Conservation (phyloP, 2,329 filamentous ascomycete species). For the Neonectria coccinea region DNA sequence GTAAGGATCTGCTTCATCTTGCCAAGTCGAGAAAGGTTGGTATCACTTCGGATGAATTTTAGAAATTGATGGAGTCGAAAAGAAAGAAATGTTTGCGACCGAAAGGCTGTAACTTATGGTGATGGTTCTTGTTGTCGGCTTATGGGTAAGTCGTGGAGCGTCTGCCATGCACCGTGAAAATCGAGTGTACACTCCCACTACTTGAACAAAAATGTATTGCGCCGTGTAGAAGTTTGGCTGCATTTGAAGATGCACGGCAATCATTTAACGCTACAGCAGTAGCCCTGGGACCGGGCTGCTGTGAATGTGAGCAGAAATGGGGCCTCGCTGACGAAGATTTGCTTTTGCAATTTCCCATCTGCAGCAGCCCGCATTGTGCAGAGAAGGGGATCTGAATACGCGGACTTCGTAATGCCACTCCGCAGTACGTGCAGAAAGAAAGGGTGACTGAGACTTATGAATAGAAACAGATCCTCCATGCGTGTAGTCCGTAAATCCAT, state of each 20-base stretch:
- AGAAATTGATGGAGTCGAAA: neutral
- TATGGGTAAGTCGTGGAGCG: neutral
- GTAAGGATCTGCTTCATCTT: slow-evolving; percentile 66
- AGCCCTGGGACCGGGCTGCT: neutral
- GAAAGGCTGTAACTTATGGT: too few relatives aligned
- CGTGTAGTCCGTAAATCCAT: neutral
- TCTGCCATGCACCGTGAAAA: too few relatives aligned
- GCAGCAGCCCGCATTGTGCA: neutral
- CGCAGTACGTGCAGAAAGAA: too few relatives aligned
- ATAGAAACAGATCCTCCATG: neutral
- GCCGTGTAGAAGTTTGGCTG: too few relatives aligned
- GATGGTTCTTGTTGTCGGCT: too few relatives aligned
- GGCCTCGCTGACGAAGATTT: neutral
- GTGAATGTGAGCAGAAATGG: neutral
- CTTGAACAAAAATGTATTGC: too few relatives aligned
- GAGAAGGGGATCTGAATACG: neutral
- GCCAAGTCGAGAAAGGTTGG: slow-evolving; percentile 68
- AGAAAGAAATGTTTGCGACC: neutral
- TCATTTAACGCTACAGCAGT: neutral
- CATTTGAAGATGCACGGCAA: too few relatives aligned
- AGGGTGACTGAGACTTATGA: too few relatives aligned
- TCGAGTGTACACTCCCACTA: too few relatives aligned
- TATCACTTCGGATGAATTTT: slow-evolving; percentile 41
- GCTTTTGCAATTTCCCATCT: neutral
- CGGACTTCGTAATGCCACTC: too few relatives aligned